Conservation (phyloP, 805 yeast genomes). For the Spathaspora passalidarum region DNA sequence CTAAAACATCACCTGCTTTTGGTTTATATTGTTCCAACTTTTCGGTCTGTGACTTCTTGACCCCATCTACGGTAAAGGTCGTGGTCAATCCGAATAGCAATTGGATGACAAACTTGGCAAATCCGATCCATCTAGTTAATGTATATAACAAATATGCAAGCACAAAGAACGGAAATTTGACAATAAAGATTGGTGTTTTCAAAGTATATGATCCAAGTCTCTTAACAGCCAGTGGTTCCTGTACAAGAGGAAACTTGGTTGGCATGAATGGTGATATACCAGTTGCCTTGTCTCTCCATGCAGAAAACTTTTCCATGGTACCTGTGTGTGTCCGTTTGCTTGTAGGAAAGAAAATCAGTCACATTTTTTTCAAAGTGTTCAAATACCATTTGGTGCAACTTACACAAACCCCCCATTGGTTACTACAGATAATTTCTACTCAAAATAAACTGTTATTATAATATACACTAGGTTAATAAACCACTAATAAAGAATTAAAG, state of each 20-base stretch:
- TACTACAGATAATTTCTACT: too few relatives aligned
- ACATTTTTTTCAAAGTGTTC: too few relatives aligned
- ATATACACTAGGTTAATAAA: slow-evolving; percentile 4
- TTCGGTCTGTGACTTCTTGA: slow-evolving; percentile 40
- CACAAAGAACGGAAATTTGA: slow-evolving; percentile 32
- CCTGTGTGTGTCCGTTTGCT: too few relatives aligned
- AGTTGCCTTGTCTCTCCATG: slow-evolving; percentile 86
- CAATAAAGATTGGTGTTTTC: slow-evolving; percentile 10
- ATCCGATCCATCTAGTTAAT: slow-evolving; percentile 11
- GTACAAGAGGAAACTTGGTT: slow-evolving; percentile 6
- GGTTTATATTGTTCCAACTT: slow-evolving; percentile 35
- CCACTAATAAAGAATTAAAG: slow-evolving; percentile 2
- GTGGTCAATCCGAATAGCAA: slow-evolving; percentile 35
- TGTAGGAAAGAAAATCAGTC: too few relatives aligned
- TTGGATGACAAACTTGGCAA: slow-evolving; percentile 19
- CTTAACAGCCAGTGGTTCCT: slow-evolving; percentile 1
- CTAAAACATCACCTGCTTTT: slow-evolving; percentile 43
- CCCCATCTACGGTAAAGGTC: slow-evolving; percentile 47
- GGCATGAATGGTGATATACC: slow-evolving; percentile 93
- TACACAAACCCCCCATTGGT: background rate
- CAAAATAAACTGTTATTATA: slow-evolving; percentile 1
- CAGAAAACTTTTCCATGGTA: slow-evolving; percentile 76
- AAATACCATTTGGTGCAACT: too few relatives aligned
- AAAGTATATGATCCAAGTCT: background rate
- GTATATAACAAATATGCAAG: slow-evolving; percentile 11